Base-by-base conservation (phyloP, 805 yeast species). In the Kregervanrija pseudodelftensis region DNA sequence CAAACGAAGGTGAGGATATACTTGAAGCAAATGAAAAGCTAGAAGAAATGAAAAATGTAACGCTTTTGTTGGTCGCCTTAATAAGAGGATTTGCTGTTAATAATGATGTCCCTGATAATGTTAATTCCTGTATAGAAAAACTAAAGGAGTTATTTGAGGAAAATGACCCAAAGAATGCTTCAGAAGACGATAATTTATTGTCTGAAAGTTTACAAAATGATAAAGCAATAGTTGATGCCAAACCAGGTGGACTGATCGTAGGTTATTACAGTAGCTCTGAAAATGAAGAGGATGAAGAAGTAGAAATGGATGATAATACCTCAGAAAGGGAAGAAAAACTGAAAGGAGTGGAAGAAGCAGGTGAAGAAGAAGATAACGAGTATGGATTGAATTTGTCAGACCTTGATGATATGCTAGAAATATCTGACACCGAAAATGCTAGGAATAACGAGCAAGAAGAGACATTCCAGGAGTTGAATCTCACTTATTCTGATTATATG, bases 301-400 rank as follows among this genome's bases (percentile, higher is more conserved):
- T 4, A 30, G 48, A 37, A 16, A 9, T 17, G 14, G 13, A 12
- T 33, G 7, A 13, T 12, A 16, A 43, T 37, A 34, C 43, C 14
- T 37, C 41, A 7, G 49, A 44, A 36, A 51, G 48, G 8, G 43
- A 39, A 30, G 30, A 43, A 28, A 30, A 17, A 17, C 5, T 3
- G 22, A 17, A 3, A 17, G 22, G 22, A 17, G 22, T 15, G 15
- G 36, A 33, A n/a, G 39, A 33, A 1, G 40, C 28, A 17, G 46
- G 22, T 17, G 49, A 40, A 8, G 48, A 45, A 3, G 44, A 42
- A 17, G 15, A 41, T n/a, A 11, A 39, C 16, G 41, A 43, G 13
- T 39, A 16, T 33, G 58, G 49, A n/a, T 41, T 52, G 7, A 43
- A 46, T n/a, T 16, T 52, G 9, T 49, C 49, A 16, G 56, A 46